Percentiles rank a stretch among this genome's conserved stretches.
Conservation (phyloP, 306 rosid genomes). For the Arachis stenosperma region DNA sequence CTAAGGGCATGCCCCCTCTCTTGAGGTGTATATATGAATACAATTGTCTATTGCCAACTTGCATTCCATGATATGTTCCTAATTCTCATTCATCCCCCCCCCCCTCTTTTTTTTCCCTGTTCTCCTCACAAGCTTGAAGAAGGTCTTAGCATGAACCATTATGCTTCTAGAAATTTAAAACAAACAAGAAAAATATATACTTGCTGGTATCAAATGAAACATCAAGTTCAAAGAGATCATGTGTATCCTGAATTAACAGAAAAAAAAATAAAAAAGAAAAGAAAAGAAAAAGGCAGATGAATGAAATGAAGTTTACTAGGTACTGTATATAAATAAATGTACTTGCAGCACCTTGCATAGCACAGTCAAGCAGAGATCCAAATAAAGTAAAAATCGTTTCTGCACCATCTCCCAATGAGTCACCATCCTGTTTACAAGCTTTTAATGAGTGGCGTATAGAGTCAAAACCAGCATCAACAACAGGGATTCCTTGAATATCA, state of each 20-base stretch:
- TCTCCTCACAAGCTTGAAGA: too few species aligned
- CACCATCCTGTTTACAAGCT: slow-evolving; percentile 73
- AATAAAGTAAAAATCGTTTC: slow-evolving; percentile 67
- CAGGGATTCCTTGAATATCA: slow-evolving; percentile 57
- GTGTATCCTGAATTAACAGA: slow-evolving; percentile 25
- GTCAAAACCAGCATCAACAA: slow-evolving; percentile 55
- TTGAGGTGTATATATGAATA: too few species aligned
- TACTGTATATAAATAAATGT: slow-evolving; percentile 34
- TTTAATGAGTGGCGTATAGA: slow-evolving; percentile 63
- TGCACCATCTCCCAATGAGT: slow-evolving; percentile 61
- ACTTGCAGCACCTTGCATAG: slow-evolving; percentile 71
- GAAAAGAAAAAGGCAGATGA: slow-evolving; percentile 4
- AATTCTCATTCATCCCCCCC: too few species aligned
- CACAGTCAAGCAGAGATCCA: slow-evolving; percentile 85
- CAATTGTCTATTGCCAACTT: too few species aligned
- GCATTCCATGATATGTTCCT: too few species aligned
- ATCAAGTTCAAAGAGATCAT: slow-evolving; percentile 19
- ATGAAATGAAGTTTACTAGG: slow-evolving; percentile 5
- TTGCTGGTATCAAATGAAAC: slow-evolving; percentile 16
- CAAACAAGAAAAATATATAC: slow-evolving; percentile 4
- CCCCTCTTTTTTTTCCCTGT: too few species aligned
- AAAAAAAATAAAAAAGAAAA: neutral
- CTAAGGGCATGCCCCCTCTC: too few species aligned
- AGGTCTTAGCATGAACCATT: slow-evolving; percentile 17
- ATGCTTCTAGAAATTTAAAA: slow-evolving; percentile 26